phyloP scores from a whole-genome alignment of 2,329 filamentous ascomycete genomes.

The Paraconiothyrium brasiliense region DNA sequence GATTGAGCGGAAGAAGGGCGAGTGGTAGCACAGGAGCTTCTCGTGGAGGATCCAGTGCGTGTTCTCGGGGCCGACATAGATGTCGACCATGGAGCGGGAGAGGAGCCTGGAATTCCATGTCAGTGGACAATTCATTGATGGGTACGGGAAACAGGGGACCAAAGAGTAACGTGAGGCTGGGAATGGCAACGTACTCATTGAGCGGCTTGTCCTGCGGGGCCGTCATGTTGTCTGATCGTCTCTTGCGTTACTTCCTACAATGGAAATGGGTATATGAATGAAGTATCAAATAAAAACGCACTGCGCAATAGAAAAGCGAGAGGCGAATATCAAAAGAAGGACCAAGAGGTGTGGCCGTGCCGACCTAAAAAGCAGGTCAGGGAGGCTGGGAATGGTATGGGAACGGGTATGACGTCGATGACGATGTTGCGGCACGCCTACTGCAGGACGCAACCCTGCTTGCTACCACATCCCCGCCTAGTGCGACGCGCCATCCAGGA shows the following conservation, averaged over 20 bases:
- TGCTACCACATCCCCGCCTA: conserved; percentile 31
- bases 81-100: conserved; percentile 63
- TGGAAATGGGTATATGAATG: background rate
- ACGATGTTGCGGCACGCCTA: conserved; percentile 34
- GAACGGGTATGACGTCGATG: conserved; percentile 43
- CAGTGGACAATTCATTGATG: background rate
- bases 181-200: conserved; percentile 39
- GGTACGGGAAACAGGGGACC: too few species aligned
- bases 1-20: conserved; percentile 62
- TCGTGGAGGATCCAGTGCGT: conserved; percentile 66
- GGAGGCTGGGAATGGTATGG: conserved; percentile 34
- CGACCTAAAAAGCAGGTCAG: conserved; percentile 32
- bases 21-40: conserved; percentile 64
- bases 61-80: conserved; percentile 64
- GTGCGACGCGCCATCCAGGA: conserved; percentile 32
- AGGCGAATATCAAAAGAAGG: conserved; percentile 15
- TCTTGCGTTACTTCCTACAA: background rate
- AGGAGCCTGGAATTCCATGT: conserved; percentile 55
- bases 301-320: background rate
- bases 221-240: conserved; percentile 32
- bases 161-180: background rate
- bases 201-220: conserved; percentile 41
- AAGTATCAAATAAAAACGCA: conserved; percentile 1
- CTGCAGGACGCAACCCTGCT: conserved; percentile 38
- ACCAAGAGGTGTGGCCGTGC: conserved; percentile 35